Conservation (phyloP, 225 moss, liverwort and hornwort genomes). For the Sphagnum tenellum region DNA sequence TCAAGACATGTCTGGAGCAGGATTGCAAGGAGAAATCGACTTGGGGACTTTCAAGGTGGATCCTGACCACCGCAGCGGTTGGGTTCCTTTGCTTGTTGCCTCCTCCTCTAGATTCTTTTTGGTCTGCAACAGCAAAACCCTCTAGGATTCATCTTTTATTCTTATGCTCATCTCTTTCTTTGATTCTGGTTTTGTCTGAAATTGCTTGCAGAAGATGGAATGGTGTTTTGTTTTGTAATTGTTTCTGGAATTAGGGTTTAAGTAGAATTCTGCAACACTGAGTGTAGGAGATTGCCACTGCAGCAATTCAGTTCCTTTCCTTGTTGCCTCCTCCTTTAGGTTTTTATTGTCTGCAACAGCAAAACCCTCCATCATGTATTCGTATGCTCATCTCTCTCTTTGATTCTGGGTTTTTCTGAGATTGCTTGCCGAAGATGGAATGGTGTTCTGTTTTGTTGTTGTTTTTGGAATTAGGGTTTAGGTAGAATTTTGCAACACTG, state of each 20-base stretch:
- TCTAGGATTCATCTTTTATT: too few relatives aligned
- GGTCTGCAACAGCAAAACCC: neutral
- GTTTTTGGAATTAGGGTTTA: neutral
- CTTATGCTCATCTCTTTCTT: neutral
- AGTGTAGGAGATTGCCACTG: too few relatives aligned
- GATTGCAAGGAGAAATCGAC: slow-evolving; percentile 29
- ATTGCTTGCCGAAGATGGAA: neutral
- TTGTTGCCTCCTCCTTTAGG: too few relatives aligned
- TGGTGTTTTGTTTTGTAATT: neutral
- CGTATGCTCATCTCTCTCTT: neutral
- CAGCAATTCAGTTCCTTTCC: too few relatives aligned
- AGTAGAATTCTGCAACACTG: too few relatives aligned
- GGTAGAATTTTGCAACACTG: too few relatives aligned
- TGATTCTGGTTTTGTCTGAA: neutral
- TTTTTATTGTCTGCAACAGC: too few relatives aligned
- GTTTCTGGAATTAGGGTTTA: neutral
- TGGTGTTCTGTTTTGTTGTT: neutral
- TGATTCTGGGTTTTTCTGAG: neutral
- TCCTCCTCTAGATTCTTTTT: too few relatives aligned
- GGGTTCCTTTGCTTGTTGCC: neutral
- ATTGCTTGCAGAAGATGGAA: too few relatives aligned
- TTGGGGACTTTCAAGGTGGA: slow-evolving; percentile 31
- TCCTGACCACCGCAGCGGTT: slow-evolving; percentile 55
- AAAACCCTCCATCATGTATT: too few relatives aligned
- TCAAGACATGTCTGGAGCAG: slow-evolving; percentile 5